Base-by-base conservation (phyloP, 2,329 filamentous ascomycete genomes). In the Eurotiales sp. region DNA sequence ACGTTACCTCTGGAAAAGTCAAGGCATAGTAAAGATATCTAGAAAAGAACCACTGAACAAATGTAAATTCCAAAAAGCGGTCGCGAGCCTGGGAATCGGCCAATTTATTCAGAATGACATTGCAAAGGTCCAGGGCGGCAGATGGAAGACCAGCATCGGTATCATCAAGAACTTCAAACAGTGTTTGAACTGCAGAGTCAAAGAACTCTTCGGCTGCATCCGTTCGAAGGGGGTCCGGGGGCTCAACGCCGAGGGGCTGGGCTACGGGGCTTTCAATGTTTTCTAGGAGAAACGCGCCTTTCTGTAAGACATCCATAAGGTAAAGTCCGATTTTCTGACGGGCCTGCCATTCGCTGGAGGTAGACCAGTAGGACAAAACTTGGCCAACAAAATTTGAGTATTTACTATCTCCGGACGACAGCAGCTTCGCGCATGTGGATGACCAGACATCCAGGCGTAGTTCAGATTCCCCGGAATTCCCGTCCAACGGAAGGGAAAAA, bases 1-100 rank as follows among this genome's bases (percentile, higher is more conserved):
- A 27, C 82, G 50, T 83, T 77, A 83, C 90, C 79, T 99, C 93
- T 10, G 93, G 93, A 62, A 93, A 88, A 43, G 90, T 88, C 62
- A 97, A 82, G 48, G 90, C 86, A 60, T 88, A 86, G 42, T 89
- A 80, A 30, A 97, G 76, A 70, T 93, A 96, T 46, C 86, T 86
- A 56, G 90, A 87, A 67, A 97, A 96, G 56, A 96, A 85, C 84
- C 92, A 99, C 65, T 91, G 87, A 61, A 86, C 88, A 56, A 96
- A 85, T 58, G 97, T 81, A 75, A 91, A 95, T 59, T 84, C 84
- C 56, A 90, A 83, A 34, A 90, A 90, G 59, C 82, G 83, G 58
- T 87, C 85, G 55, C 88, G 83, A 57, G 82, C 82, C 58, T 86
- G 85, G 58, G 79, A 79, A 57, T 88, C 84, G 30, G 77, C 72